Evolutionary conservation across 2,329 filamentous ascomycete species (phyloP).

Genomic region (Ophiostoma sp.): DNA sequence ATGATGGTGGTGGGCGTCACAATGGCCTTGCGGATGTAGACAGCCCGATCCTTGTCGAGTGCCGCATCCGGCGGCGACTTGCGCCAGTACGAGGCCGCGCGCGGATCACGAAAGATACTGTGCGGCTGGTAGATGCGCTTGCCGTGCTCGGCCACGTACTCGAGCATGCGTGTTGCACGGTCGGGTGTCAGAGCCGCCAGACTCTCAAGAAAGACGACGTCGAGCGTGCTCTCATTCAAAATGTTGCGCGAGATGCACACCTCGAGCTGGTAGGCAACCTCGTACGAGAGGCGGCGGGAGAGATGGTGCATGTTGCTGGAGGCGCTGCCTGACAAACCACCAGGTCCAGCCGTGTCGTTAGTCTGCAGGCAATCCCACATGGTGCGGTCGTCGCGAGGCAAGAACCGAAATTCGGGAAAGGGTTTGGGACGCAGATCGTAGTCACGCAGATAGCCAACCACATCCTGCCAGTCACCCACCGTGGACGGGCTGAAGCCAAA

Average conservation of each 20-base stretch:
- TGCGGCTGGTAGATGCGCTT: constrained; percentile 67
- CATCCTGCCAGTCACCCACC: constrained; percentile 38
- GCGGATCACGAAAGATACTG: constrained; percentile 63
- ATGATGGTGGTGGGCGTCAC: constrained; percentile 84
- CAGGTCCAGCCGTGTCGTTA: not conserved
- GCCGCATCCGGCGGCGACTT: constrained; percentile 17
- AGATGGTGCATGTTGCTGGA: constrained; percentile 27
- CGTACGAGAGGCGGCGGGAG: constrained; percentile 56
- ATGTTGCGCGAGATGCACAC: constrained; percentile 82
- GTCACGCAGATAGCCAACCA: constrained; percentile 62
- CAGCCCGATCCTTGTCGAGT: constrained; percentile 26
- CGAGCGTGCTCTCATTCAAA: constrained; percentile 75
- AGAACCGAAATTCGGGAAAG: constrained; percentile 25
- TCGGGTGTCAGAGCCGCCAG: constrained; percentile 52
- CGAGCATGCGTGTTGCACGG: constrained; percentile 67
- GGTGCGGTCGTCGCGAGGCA: constrained; percentile 29
- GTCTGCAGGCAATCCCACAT: constrained; percentile 31
- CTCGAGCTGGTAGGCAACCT: constrained; percentile 85
- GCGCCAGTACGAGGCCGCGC: constrained; percentile 47
- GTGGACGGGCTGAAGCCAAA: constrained; percentile 41
- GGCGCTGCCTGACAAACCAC: not conserved
- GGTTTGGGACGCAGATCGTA: constrained; percentile 60
- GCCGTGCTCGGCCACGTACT: constrained; percentile 69
- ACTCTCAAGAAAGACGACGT: constrained; percentile 62
- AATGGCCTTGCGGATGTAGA: constrained; percentile 69